Evolutionary conservation across 495 filamentous ascomycete species (phyloP), one percentile per base, ranked within the genome.

Genomic region (Neurospora sp.): DNA sequence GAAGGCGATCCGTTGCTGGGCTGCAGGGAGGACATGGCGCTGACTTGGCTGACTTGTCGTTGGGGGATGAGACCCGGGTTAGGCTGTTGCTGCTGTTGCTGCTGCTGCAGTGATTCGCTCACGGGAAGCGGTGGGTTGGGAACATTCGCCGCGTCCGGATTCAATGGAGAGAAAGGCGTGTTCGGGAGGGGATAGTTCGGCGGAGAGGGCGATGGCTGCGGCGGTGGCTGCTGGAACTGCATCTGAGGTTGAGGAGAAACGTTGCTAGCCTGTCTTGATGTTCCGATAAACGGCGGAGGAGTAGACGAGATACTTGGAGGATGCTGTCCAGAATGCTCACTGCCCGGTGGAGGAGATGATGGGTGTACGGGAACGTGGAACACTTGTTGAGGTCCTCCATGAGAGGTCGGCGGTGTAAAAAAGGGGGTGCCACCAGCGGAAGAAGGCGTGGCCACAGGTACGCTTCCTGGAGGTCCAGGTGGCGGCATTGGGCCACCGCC

Each of bases 21-120:
- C 65, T 78, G 77, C 37, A 77, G 71, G 1, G 81, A 79, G 1
- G 81, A 79, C 40, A 77, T 71, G 47, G 77, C 75, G 75, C 78
- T 78, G 5, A 75, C 75, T 5, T 74, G 75, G 71, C 78, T 79
- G 12, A 70, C 27, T 20, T 79, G 78, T 7, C 78, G 75, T 71
- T 75, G 75, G 5, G 76, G 75, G 9, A 73, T 47, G 9, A 75
- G 69, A 14, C 71, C 72, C 2, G 31, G 44, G 27, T 53, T 70
- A 10, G 18, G 12, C 20, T 73, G 73, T 6, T 37, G 14, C 22
- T 38, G 72, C 4, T 16, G 38, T 2, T 73, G 70, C 8, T 22
- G 47, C 16, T 68, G 70, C 22, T 22, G 20, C 10, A 35, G 69
- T 4, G 37, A 37, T 12, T 61, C 35, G 18, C 65, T 72, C 16